Conservation (phyloP, 805 yeast species). For the Candida methanosorbosa region DNA sequence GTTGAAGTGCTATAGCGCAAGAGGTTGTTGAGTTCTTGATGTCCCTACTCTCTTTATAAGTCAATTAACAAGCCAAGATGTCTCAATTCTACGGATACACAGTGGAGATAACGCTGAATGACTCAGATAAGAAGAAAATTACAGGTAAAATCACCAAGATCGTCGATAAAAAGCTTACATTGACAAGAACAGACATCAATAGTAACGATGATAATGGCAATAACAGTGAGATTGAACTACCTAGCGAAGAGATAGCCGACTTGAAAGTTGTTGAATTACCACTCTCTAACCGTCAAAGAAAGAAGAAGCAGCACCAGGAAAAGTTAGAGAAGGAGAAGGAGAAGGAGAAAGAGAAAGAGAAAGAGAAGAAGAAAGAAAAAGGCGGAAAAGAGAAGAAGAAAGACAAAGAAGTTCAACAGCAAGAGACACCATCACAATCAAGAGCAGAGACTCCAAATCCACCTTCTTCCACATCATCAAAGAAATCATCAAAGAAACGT, state of each 20-base stretch:
- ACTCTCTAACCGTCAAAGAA: constrained; percentile 16
- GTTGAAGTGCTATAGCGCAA: neutral
- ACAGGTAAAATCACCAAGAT: constrained; percentile 12
- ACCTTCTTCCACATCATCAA: neutral
- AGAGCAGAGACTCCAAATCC: constrained; percentile 5
- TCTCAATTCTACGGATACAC: constrained; percentile 38
- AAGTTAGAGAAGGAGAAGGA: constrained; percentile 5
- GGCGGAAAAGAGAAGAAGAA: too few species aligned
- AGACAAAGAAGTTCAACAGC: constrained; percentile 4
- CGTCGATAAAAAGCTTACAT: constrained; percentile 14
- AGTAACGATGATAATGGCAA: constrained; percentile 3
- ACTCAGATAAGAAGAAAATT: constrained; percentile 6
- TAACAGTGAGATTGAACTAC: constrained; percentile 2
- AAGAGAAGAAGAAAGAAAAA: constrained; percentile 2
- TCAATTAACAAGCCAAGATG: constrained; percentile 8
- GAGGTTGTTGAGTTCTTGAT: neutral
- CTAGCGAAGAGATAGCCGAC: constrained; percentile 39
- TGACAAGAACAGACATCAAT: constrained; percentile 14
- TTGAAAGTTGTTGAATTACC: constrained; percentile 52
- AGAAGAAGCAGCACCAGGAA: constrained; percentile 10
- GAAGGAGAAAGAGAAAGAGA: constrained; percentile 3
- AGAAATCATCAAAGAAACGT: constrained; percentile 4
- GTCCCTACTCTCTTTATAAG: neutral
- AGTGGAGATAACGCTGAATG: constrained; percentile 34
- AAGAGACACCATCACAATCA: neutral